phyloP scores from a whole-genome alignment of 495 filamentous ascomycete genomes.

The Diplogelasinospora grovesii region DNA sequence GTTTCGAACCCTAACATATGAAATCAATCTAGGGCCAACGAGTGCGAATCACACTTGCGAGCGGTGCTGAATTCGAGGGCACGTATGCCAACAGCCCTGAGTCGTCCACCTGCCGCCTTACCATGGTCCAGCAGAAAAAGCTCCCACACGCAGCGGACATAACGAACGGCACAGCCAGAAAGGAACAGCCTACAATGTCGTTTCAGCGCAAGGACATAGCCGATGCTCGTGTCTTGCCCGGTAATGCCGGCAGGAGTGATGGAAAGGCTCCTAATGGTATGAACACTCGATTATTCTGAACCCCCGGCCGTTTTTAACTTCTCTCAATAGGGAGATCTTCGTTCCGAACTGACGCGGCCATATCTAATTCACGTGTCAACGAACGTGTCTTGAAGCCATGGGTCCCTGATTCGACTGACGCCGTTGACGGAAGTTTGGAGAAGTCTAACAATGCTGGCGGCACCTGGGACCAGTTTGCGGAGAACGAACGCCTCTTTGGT shows the following conservation, averaged over 20 bases:
- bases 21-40: slow-evolving; percentile 51
- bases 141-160: slow-evolving; percentile 29
- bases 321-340: slow-evolving; percentile 33
- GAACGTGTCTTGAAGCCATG: slow-evolving; percentile 80
- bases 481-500: slow-evolving; percentile 81
- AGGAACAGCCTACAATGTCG: slow-evolving; percentile 55
- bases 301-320: neutral
- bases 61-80: slow-evolving; percentile 67
- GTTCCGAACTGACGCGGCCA: slow-evolving; percentile 85
- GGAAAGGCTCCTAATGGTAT: slow-evolving; percentile 67
- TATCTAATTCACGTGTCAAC: slow-evolving; percentile 65
- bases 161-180: slow-evolving; percentile 37
- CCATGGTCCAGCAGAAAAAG: slow-evolving; percentile 71
- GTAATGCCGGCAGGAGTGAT: slow-evolving; percentile 32
- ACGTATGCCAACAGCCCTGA: slow-evolving; percentile 52
- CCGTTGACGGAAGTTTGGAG: slow-evolving; percentile 64
- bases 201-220: slow-evolving; percentile 74
- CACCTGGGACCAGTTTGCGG: slow-evolving; percentile 89
- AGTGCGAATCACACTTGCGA: slow-evolving; percentile 60
- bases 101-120: slow-evolving; percentile 62
- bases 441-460: slow-evolving; percentile 40
- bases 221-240: slow-evolving; percentile 56
- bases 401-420: slow-evolving; percentile 62
- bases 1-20: too few relatives aligned
- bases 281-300: slow-evolving; percentile 1